phyloP scores from a whole-genome alignment of 2,329 filamentous ascomycete species.

The Emericellopsis cladophorae region DNA sequence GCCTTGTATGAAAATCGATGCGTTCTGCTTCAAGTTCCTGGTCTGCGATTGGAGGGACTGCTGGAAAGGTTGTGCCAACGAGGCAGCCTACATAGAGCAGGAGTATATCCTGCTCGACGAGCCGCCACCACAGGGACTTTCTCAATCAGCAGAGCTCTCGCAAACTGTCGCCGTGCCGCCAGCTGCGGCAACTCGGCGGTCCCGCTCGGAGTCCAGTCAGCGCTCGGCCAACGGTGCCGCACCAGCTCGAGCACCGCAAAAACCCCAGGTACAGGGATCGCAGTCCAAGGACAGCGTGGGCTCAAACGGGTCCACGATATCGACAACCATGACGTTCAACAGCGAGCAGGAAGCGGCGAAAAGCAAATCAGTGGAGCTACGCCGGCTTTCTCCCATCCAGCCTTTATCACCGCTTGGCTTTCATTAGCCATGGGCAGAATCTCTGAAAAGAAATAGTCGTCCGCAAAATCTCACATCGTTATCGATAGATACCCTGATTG shows the following conservation, averaged over 20 bases:
- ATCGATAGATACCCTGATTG: conserved; percentile 2
- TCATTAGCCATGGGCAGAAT: not conserved
- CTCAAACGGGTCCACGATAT: conserved; percentile 27
- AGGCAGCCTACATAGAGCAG: conserved; percentile 64
- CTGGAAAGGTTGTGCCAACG: conserved; percentile 92
- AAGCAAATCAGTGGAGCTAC: conserved; percentile 26
- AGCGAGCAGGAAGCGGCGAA: conserved; percentile 18
- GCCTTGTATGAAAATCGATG: conserved; percentile 91
- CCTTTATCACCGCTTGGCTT: conserved; percentile 31
- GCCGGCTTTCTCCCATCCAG: conserved; percentile 52
- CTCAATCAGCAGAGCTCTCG: not conserved
- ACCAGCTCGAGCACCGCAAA: not conserved
- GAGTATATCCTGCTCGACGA: conserved; percentile 51
- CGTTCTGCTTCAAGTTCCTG: conserved; percentile 88
- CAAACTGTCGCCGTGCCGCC: not conserved
- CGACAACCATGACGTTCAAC: conserved; percentile 32
- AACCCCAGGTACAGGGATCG: not conserved
- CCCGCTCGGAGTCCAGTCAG: no score
- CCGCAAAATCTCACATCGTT: not conserved
- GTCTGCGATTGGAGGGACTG: conserved; percentile 94
- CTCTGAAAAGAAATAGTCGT: not conserved
- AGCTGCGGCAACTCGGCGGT: no score
- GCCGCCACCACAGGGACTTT: conserved; percentile 37
- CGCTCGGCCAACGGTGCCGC: not conserved
- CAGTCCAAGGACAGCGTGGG: conserved; percentile 26